A percentile compares a stretch with the other conserved stretches of the same genome.
These are phyloP conservation scores for Hanseniaspora singularis DNA, from an alignment of 805 yeast genomes.

Conservation along the genomic window DNA sequence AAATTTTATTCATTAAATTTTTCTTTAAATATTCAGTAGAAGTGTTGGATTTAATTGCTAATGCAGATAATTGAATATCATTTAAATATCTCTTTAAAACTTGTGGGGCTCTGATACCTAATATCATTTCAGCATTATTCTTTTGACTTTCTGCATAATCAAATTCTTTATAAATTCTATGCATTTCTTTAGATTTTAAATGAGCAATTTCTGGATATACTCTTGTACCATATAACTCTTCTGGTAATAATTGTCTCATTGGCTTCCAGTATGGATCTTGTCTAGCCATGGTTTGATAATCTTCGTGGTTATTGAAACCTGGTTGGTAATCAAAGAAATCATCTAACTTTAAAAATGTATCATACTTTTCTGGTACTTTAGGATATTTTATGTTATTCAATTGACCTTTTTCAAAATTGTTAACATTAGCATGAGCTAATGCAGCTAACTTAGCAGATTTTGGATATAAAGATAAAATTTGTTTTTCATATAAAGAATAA, in stretches of 20 bases:
- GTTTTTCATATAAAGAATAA: conserved; percentile 1
- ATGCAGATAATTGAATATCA: conserved; percentile 39
- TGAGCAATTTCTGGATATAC: conserved; percentile 7
- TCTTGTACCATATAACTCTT: conserved; percentile 7
- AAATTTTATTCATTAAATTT: conserved; percentile 49
- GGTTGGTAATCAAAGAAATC: conserved; percentile 57
- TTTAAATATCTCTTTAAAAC: conserved; percentile 14
- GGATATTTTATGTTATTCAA: background rate
- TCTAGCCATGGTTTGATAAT: conserved; percentile 17
- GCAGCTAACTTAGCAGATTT: conserved; percentile 65
- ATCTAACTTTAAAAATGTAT: conserved; percentile 60
- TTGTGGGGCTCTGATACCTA: conserved; percentile 8
- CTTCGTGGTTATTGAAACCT: conserved; percentile 22
- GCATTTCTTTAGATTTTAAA: conserved; percentile 9
- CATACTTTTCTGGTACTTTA: conserved; percentile 30
- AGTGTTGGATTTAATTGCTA: conserved; percentile 51
- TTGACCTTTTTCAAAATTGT: conserved; percentile 6
- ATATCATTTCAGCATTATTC: background rate
- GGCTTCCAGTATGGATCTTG: conserved; percentile 21
- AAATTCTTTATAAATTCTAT: background rate
- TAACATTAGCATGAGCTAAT: conserved; percentile 7
- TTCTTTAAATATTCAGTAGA: conserved; percentile 45
- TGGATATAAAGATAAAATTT: conserved; percentile 33
- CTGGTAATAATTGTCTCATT: conserved; percentile 18
- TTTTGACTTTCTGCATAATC: background rate